Evolutionary conservation across 1,284 basidiomycete genomes (phyloP).

Genomic region (Bjerkandera adusta): DNA sequence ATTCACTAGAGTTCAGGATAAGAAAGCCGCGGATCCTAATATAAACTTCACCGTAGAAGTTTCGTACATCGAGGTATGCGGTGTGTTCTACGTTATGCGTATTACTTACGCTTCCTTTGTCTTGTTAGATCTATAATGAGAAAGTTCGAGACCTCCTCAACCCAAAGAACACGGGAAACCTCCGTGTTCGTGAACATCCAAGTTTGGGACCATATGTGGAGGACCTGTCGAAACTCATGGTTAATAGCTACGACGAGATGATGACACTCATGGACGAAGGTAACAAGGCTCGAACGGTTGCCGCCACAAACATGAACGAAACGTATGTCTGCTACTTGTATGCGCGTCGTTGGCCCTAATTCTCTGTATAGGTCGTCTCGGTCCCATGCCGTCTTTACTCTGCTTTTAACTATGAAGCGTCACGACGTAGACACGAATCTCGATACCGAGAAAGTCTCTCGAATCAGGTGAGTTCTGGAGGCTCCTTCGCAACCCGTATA

Average conservation of each 20-base stretch:
- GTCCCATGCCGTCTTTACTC: conserved; percentile 96
- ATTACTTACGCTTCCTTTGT: background rate
- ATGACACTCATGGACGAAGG: conserved; percentile 99
- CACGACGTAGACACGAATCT: conserved; percentile 82
- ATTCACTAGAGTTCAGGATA: conserved; percentile 79
- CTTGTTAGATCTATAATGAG: conserved; percentile 90
- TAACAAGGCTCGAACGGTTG: conserved; percentile 96
- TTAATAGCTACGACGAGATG: conserved; percentile 91
- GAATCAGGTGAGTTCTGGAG: conserved; percentile 69
- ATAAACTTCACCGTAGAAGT: conserved; percentile 91
- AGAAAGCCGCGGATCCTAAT: conserved; percentile 65
- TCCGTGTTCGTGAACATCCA: conserved; percentile 96
- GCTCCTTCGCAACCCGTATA: background rate
- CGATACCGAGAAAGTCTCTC: conserved; percentile 94
- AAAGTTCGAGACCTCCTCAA: conserved; percentile 97
- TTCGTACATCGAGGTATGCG: conserved; percentile 88
- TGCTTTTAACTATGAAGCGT: conserved; percentile 89
- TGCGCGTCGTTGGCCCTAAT: background rate
- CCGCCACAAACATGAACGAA: conserved; percentile 99
- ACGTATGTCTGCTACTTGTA: conserved; percentile 52
- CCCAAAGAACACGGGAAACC: conserved; percentile 94
- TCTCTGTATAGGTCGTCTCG: conserved; percentile 76
- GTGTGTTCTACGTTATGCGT: background rate
- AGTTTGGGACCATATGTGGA: conserved; percentile 96
- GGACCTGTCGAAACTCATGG: conserved; percentile 91